A percentile compares a stretch with the other conserved stretches of the same genome.
phyloP scores from a whole-genome alignment of 2,329 filamentous ascomycete genomes.

The Pseudogymnoascus verrucosus region DNA sequence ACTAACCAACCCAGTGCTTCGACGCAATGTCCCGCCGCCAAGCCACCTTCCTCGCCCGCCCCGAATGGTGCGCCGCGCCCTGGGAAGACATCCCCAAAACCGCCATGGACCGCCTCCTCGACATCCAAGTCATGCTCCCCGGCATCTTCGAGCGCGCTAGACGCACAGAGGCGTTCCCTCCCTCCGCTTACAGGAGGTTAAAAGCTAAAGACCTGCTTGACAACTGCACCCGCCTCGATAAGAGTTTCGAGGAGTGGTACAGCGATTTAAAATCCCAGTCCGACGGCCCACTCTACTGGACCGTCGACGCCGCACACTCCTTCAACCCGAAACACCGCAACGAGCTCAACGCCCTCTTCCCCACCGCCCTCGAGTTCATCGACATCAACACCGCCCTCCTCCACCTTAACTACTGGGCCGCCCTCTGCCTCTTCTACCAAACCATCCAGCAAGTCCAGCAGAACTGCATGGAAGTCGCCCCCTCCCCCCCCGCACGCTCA shows the following conservation, averaged over 20 bases:
- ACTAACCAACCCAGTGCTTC: conserved; percentile 31
- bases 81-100: conserved; percentile 46
- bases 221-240: conserved; percentile 41
- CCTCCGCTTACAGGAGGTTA: conserved; percentile 35
- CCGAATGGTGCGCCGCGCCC: conserved; percentile 44
- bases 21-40: conserved; percentile 42
- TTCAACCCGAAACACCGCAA: conserved; percentile 33
- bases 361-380: conserved; percentile 34
- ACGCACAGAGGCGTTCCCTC: conserved; percentile 31
- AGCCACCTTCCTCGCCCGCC: conserved; percentile 42
- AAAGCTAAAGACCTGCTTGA: conserved; percentile 41
- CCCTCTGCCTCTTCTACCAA: conserved; percentile 41
- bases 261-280: conserved; percentile 24
- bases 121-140: conserved; percentile 41
- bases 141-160: conserved; percentile 40
- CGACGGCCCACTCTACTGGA: conserved; percentile 31
- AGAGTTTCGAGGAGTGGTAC: conserved; percentile 42
- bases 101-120: conserved; percentile 43
- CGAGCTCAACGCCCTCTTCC: conserved; percentile 22
- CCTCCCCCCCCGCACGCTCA: neutral
- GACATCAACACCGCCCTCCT: conserved; percentile 37
- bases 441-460: conserved; percentile 40
- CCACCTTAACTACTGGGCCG: conserved; percentile 47
- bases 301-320: conserved; percentile 26
- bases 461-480: neutral